These are phyloP conservation scores for Coemansia sp. DNA, from an alignment of 192 early-diverging fungal species.

Conservation along the genomic window DNA sequence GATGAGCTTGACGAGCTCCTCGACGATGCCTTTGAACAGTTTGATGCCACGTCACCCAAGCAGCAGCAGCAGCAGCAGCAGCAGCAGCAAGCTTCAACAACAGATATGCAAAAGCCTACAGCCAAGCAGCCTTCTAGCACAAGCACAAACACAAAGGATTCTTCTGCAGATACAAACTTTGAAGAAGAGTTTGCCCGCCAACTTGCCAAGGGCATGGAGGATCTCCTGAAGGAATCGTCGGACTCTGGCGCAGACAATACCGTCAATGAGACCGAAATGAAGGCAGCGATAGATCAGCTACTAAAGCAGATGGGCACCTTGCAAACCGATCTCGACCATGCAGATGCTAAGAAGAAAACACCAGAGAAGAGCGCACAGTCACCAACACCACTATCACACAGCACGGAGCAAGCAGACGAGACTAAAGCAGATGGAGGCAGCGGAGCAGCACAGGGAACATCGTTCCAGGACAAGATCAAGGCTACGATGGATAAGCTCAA, in stretches of 20 bases:
- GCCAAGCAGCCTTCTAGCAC: background rate
- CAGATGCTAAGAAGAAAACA: background rate
- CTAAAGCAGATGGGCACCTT: constrained; percentile 62
- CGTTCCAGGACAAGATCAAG: constrained; percentile 87
- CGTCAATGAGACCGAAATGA: constrained; percentile 55
- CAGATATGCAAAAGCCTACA: background rate
- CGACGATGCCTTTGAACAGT: constrained; percentile 79
- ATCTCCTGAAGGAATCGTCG: constrained; percentile 48
- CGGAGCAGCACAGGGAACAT: constrained; percentile 15
- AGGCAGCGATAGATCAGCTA: constrained; percentile 74
- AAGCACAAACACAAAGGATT: constrained; percentile 3
- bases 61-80: constrained; percentile 37
- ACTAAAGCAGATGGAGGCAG: background rate
- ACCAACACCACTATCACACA: background rate
- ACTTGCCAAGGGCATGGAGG: constrained; percentile 79
- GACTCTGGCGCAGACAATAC: constrained; percentile 17
- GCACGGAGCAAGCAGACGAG: background rate
- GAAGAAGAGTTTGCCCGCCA: constrained; percentile 76
- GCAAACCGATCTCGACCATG: constrained; percentile 49
- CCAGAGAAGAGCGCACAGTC: constrained; percentile 2
- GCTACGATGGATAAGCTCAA: constrained; percentile 89
- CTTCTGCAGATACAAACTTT: constrained; percentile 32
- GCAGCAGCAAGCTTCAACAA: constrained; percentile 14
- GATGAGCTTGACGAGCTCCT: constrained; percentile 70
- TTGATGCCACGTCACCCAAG: constrained; percentile 45